These are phyloP conservation scores for Biscogniauxia marginata DNA, from an alignment of 2,329 filamentous ascomycete species.

Conservation along the genomic window DNA sequence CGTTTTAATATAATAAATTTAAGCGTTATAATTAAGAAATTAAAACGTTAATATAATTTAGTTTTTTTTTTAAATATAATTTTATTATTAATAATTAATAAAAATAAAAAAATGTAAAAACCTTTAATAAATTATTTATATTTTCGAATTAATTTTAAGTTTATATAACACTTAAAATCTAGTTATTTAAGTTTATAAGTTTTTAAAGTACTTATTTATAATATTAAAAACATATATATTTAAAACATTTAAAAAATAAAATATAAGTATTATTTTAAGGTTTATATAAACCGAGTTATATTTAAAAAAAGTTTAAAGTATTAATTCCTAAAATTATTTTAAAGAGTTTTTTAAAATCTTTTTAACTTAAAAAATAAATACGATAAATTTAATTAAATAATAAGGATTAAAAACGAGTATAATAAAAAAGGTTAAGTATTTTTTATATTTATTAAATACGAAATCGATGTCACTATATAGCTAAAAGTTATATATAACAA, in stretches of 20 bases:
- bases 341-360: neutral
- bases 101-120: neutral
- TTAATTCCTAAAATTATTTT: neutral
- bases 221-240: neutral
- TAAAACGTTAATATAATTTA: neutral
- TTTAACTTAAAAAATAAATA: neutral
- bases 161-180: neutral
- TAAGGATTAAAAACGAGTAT: neutral
- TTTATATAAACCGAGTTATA: neutral
- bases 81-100: neutral
- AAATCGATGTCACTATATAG: too few species aligned
- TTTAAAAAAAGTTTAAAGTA: neutral
- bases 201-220: neutral
- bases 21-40: neutral
- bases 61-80: neutral
- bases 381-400: neutral
- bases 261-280: neutral
- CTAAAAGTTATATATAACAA: too few species aligned
- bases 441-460: neutral
- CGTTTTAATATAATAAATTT: neutral
- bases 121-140: neutral
- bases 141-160: neutral
- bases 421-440: neutral
- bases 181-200: neutral
- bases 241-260: neutral